Base-by-base conservation (phyloP, 225 moss, liverwort and hornwort genomes). In the Antitrichia curtipendula region DNA sequence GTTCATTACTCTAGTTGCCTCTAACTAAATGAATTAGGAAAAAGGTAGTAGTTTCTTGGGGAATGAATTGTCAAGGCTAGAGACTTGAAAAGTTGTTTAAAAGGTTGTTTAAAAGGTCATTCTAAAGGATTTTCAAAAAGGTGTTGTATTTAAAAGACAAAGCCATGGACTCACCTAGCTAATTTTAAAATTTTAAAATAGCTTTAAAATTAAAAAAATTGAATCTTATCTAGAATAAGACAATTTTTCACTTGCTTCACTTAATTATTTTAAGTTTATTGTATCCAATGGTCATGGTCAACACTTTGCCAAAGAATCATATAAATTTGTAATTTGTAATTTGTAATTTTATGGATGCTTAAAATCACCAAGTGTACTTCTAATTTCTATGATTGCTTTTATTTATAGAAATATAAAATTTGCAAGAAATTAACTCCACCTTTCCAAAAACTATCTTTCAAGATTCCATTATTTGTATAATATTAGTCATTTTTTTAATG, bases 41-140 rank as follows among this genome's bases (percentile, higher is more conserved):
- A 43, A 71, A 4, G 10, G 17, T 17, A 72, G 17, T 0, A 5
- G 0, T 6, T 45, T 72, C 3, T 29, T 0, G 0, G 0, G 3
- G 24, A 71, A 43, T 2, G 2, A 27, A 41, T 41, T 16, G 2
- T 9, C 9, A 41, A 41, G 9, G 3, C 3, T 71, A 3, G 27
- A 43, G 9, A 9, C 9, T 45, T 45, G 6, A 16, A 40, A 27
- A 71, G 27, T 71, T 24, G 3, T 70, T 71, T 41, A 16, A 71
- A 43, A 16, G 27, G 7, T 41, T 40, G 8, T 9, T 9, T 70
- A 34, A 70, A 70, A 71, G 16, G 28, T 45, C 45, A 45, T 28
- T 28, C 2, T 13, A 28, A 16, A 28, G 3, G 9, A 1, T 27
- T 24, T 43, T 70, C 3, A 1, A 41, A 70, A 27, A 70, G 9